These are phyloP conservation scores for Zanthoxylum bungeanum DNA, from an alignment of 345 rosid species.

Conservation along the genomic window DNA sequence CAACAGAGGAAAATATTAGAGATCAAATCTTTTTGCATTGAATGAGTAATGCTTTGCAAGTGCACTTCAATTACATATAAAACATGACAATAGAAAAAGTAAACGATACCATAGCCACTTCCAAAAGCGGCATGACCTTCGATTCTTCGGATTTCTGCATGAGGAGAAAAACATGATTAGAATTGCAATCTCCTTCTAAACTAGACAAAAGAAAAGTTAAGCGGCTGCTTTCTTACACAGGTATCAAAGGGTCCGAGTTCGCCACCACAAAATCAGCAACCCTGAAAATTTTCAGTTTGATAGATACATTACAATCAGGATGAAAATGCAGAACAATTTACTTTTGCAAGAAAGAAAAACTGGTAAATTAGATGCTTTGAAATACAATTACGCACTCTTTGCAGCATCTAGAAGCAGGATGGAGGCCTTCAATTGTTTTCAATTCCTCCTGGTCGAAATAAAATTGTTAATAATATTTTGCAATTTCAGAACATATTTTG, in stretches of 20 bases:
- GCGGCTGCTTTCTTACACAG: slow-evolving; percentile 40
- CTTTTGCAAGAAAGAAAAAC: too few relatives aligned
- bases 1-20: background rate
- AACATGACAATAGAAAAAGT: slow-evolving; percentile 7
- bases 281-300: slow-evolving; percentile 33
- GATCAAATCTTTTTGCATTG: background rate
- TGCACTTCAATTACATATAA: background rate
- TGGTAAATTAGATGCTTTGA: too few relatives aligned
- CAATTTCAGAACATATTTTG: background rate
- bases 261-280: slow-evolving; percentile 65
- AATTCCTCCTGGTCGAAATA: slow-evolving; percentile 58
- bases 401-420: slow-evolving; percentile 77
- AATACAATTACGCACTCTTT: slow-evolving; percentile 94
- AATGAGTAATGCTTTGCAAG: background rate
- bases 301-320: background rate
- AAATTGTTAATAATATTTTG: background rate
- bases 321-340: slow-evolving; percentile 6
- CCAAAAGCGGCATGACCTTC: slow-evolving; percentile 66
- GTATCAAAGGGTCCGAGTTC: slow-evolving; percentile 70
- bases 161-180: background rate
- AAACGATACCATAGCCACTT: slow-evolving; percentile 74
- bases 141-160: slow-evolving; percentile 53
- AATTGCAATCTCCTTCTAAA: background rate
- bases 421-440: slow-evolving; percentile 52
- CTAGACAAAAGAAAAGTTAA: background rate